Evolutionary conservation across 1,284 basidiomycete genomes (phyloP).

Genomic region (Wallemia ichthyophaga): DNA sequence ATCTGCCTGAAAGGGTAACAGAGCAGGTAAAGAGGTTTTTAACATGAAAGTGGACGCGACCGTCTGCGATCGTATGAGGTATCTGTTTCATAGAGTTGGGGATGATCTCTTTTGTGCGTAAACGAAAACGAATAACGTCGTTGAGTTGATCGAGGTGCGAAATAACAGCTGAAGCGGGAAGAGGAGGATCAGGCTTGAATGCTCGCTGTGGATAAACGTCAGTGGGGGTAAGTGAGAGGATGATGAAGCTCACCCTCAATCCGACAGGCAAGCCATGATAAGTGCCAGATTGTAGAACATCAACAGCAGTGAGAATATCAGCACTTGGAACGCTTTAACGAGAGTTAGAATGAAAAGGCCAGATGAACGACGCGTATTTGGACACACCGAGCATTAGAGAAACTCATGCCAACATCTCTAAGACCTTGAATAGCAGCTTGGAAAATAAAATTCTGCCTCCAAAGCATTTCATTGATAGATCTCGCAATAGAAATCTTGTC

Average conservation of each 20-base stretch:
- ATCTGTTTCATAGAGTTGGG: constrained; percentile 31
- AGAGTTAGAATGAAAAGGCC: constrained; percentile 3
- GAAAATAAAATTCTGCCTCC: constrained; percentile 54
- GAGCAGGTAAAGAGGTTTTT: constrained; percentile 43
- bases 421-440: constrained; percentile 34
- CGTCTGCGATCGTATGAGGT: constrained; percentile 21
- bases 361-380: not conserved
- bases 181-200: not conserved
- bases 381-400: constrained; percentile 14
- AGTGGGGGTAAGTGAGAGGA: not conserved
- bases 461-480: constrained; percentile 55
- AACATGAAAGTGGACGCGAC: constrained; percentile 42
- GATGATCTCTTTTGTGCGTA: constrained; percentile 38
- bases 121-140: constrained; percentile 37
- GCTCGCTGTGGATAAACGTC: not conserved
- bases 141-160: constrained; percentile 34
- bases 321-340: constrained; percentile 42
- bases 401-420: constrained; percentile 28
- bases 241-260: not conserved
- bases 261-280: constrained; percentile 36
- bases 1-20: constrained; percentile 35
- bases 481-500: constrained; percentile 40
- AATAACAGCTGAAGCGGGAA: not conserved
- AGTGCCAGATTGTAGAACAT: constrained; percentile 51
- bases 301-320: constrained; percentile 59